Conservation (phyloP, 23 red algal genomes). For the Gracilariopsis chorda region DNA sequence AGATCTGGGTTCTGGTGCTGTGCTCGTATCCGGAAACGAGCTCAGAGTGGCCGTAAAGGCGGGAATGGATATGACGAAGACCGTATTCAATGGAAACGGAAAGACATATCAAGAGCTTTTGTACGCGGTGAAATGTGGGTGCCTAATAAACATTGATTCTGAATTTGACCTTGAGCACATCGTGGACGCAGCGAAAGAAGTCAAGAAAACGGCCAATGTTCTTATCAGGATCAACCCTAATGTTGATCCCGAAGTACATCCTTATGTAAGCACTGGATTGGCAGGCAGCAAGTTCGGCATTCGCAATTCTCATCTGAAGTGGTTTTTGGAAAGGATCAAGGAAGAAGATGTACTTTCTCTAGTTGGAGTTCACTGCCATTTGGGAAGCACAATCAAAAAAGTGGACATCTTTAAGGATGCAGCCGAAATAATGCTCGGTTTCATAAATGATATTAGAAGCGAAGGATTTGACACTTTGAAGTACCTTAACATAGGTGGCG, state of each 20-base stretch:
- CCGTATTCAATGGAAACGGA: constrained; percentile 96
- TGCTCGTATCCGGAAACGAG: constrained; percentile 90
- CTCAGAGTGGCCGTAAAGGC: constrained; percentile 81
- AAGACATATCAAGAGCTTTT: constrained; percentile 80
- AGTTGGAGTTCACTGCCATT: constrained; percentile 93
- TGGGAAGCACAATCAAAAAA: constrained; percentile 91
- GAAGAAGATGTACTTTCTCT: constrained; percentile 62
- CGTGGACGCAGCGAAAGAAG: constrained; percentile 38
- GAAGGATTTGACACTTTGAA: constrained; percentile 68
- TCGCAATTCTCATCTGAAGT: constrained; percentile 86
- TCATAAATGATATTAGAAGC: constrained; percentile 75
- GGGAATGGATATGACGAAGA: constrained; percentile 88
- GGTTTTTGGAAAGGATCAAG: constrained; percentile 89
- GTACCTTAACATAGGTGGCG: constrained; percentile 95
- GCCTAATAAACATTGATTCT: constrained; percentile 94
- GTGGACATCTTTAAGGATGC: constrained; percentile 93
- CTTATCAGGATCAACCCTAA: constrained; percentile 96
- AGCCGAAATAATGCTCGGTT: constrained; percentile 82
- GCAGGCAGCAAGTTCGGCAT: constrained; percentile 97
- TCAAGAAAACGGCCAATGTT: constrained; percentile 56
- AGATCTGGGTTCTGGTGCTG: constrained; percentile 71
- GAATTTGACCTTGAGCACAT: constrained; percentile 97
- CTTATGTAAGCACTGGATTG: constrained; percentile 91
- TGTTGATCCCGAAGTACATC: constrained; percentile 93
- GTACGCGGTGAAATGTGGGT: constrained; percentile 69